Conservation (phyloP, 805 yeast species). For the Wickerhamomyces alni region DNA sequence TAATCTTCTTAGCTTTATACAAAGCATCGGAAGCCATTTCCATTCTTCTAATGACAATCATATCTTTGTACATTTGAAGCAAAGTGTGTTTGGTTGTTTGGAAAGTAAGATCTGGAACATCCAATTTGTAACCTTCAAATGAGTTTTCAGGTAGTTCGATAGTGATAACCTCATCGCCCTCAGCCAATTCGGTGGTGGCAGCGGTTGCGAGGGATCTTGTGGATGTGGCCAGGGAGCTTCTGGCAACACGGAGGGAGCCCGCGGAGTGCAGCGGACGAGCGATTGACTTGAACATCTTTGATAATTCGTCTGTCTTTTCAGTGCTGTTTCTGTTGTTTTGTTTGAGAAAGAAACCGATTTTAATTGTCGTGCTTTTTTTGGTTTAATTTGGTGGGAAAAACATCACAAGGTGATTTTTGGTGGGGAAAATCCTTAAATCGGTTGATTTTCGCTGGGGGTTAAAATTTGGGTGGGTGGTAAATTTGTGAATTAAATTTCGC, state of each 20-base stretch:
- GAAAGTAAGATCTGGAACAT: conserved; percentile 63
- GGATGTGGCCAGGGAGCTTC: conserved; percentile 23
- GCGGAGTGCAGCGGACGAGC: conserved; percentile 13
- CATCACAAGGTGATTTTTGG: conserved; percentile 2
- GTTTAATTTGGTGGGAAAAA: too few relatives aligned
- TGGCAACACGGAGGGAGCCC: background rate
- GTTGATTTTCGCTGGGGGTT: too few relatives aligned
- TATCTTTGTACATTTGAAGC: conserved; percentile 92
- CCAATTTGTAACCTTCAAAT: conserved; percentile 80
- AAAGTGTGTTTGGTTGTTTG: conserved; percentile 76
- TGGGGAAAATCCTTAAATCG: too few relatives aligned
- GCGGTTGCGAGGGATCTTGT: conserved; percentile 21
- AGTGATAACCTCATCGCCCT: conserved; percentile 26
- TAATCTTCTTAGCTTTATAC: conserved; percentile 95
- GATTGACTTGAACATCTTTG: conserved; percentile 9
- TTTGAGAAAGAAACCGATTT: too few relatives aligned
- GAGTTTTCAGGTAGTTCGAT: conserved; percentile 73
- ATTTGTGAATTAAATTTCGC: background rate
- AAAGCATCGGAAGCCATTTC: conserved; percentile 98
- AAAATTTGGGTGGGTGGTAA: too few relatives aligned
- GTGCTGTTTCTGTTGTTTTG: background rate
- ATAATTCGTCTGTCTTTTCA: too few relatives aligned
- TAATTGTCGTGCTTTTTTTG: too few relatives aligned
- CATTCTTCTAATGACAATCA: conserved; percentile 92
- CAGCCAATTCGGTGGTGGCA: conserved; percentile 4